phyloP scores from a whole-genome alignment of 2,329 filamentous ascomycete genomes.

The Diaporthe caulivora region DNA sequence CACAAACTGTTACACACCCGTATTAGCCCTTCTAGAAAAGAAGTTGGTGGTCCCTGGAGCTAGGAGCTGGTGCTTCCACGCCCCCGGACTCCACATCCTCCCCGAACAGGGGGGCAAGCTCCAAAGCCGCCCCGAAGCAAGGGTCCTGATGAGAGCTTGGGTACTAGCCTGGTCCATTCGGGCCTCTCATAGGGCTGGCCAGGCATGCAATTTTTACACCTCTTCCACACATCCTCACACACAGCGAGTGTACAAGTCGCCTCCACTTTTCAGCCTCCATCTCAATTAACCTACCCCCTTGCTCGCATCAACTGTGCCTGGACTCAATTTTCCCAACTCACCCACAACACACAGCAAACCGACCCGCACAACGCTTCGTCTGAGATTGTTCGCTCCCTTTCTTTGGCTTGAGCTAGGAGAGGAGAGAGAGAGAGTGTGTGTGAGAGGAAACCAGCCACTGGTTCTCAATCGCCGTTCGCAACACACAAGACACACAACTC shows the following conservation, averaged over 20 bases:
- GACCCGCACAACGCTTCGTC: no score
- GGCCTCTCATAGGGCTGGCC: neutral
- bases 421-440: no score
- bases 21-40: neutral
- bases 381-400: neutral
- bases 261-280: slow-evolving; percentile 29
- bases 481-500: no score
- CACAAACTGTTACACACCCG: no score
- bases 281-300: neutral
- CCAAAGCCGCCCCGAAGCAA: neutral
- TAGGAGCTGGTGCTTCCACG: neutral
- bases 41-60: neutral
- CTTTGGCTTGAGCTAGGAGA: neutral
- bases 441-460: neutral
- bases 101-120: neutral
- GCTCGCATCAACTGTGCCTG: neutral
- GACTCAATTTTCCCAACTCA: neutral
- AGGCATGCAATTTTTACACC: neutral
- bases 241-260: neutral
- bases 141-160: neutral
- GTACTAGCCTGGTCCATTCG: neutral
- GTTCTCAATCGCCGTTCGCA: neutral
- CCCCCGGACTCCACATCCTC: neutral
- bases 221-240: neutral
- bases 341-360: neutral